Evolutionary conservation across 805 yeast species (phyloP).

Genomic region (Candida peoriensis): DNA sequence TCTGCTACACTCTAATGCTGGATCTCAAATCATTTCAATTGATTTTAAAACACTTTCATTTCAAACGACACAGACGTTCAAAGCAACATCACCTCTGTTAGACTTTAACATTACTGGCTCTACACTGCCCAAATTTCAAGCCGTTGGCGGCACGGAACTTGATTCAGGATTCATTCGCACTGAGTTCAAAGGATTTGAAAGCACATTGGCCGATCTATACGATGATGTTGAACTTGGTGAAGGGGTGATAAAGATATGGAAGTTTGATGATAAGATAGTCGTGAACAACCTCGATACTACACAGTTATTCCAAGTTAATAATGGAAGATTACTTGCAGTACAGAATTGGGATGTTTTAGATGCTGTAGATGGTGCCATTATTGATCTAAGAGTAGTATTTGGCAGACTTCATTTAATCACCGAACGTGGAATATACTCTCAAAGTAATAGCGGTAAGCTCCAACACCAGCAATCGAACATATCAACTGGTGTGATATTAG

Average conservation of each 20-base stretch:
- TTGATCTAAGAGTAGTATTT: constrained; percentile 18
- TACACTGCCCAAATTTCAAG: constrained; percentile 18
- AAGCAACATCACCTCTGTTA: constrained; percentile 15
- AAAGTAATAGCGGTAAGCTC: constrained; percentile 10
- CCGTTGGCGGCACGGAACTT: constrained; percentile 18
- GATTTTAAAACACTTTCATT: constrained; percentile 1
- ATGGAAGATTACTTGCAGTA: not conserved
- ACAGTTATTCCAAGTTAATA: constrained; percentile 3
- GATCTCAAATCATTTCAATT: constrained; percentile 2
- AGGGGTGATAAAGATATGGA: constrained; percentile 13
- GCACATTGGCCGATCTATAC: not conserved
- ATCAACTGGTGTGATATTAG: constrained; percentile 2
- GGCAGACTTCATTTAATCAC: constrained; percentile 14
- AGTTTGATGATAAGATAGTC: constrained; percentile 7
- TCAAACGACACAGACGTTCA: not conserved
- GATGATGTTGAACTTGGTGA: not conserved
- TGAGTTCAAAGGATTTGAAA: constrained; percentile 16
- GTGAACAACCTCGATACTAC: constrained; percentile 9
- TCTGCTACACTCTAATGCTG: constrained; percentile 9
- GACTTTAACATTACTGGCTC: constrained; percentile 21
- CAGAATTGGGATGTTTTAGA: not conserved
- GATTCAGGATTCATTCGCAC: constrained; percentile 19
- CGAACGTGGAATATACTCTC: constrained; percentile 19
- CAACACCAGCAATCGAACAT: not conserved
- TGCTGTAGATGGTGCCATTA: constrained; percentile 11